Percentiles rank a stretch among this genome's conserved stretches.
phyloP scores from a whole-genome alignment of 2,329 filamentous ascomycete species.

The Colletotrichum sp. region DNA sequence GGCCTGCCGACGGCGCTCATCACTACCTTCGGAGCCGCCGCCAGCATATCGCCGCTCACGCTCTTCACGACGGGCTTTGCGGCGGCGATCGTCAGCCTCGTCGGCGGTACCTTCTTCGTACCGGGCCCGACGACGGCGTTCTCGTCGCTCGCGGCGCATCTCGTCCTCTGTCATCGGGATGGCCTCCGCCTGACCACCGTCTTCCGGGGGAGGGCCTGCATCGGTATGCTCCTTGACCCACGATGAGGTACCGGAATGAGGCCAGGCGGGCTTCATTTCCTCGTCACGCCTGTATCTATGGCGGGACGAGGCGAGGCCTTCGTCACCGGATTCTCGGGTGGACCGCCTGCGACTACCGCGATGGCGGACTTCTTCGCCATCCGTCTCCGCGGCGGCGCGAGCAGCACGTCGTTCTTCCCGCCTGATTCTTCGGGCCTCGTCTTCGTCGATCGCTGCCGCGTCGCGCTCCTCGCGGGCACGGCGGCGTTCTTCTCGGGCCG shows the following conservation, averaged over 20 bases:
- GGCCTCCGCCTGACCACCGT: slow-evolving; percentile 36
- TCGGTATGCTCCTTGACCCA: slow-evolving; percentile 72
- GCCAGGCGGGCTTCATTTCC: slow-evolving; percentile 51
- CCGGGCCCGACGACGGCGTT: slow-evolving; percentile 49
- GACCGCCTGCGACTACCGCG: slow-evolving; percentile 45
- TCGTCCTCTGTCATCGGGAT: slow-evolving; percentile 47
- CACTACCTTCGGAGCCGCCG: slow-evolving; percentile 45
- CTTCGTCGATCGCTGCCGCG: slow-evolving; percentile 52
- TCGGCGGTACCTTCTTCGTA: slow-evolving; percentile 46
- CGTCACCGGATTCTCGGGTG: slow-evolving; percentile 46
- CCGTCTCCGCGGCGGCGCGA: slow-evolving; percentile 34
- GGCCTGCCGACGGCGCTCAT: slow-evolving; percentile 48
- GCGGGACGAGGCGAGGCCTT: slow-evolving; percentile 41
- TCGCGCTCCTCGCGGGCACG: slow-evolving; percentile 43
- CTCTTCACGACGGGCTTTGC: slow-evolving; percentile 49
- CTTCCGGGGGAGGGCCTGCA: slow-evolving; percentile 61
- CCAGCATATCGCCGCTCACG: slow-evolving; percentile 33
- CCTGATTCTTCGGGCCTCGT: slow-evolving; percentile 57
- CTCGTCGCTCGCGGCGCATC: slow-evolving; percentile 53
- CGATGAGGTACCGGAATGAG: slow-evolving; percentile 67
- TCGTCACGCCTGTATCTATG: slow-evolving; percentile 32
- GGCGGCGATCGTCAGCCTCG: slow-evolving; percentile 47
- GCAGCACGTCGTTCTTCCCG: slow-evolving; percentile 56
- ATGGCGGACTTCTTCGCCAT: slow-evolving; percentile 38
- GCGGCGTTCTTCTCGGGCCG: slow-evolving; percentile 51